Conservation (phyloP, 2,329 filamentous ascomycete genomes). For the Rosellinia necatrix region DNA sequence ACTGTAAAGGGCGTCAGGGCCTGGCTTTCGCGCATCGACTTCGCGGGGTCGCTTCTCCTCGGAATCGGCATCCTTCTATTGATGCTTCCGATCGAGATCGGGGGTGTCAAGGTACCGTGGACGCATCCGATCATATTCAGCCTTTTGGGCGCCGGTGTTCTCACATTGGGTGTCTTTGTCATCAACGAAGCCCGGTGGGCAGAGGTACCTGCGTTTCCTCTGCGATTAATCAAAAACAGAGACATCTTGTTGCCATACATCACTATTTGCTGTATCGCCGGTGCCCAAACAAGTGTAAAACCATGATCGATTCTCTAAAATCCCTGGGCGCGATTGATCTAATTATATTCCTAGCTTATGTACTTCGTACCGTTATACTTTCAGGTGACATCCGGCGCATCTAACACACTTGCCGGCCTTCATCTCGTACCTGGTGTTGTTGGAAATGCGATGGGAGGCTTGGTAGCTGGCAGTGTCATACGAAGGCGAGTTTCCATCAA, state of each 20-base stretch:
- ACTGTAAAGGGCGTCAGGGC: slow-evolving; percentile 29
- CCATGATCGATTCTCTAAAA: slow-evolving; percentile 7
- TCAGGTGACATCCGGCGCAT: slow-evolving; percentile 62
- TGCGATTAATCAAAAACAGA: slow-evolving; percentile 56
- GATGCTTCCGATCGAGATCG: slow-evolving; percentile 48
- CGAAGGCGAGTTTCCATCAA: slow-evolving; percentile 42
- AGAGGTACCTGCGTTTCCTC: slow-evolving; percentile 62
- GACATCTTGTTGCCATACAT: slow-evolving; percentile 59
- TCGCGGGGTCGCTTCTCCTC: slow-evolving; percentile 57
- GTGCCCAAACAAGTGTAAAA: slow-evolving; percentile 61
- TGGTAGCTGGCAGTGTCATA: slow-evolving; percentile 63
- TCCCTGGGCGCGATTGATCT: slow-evolving; percentile 10
- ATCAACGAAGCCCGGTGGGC: slow-evolving; percentile 49
- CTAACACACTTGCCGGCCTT: slow-evolving; percentile 60
- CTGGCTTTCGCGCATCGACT: slow-evolving; percentile 60
- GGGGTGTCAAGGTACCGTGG: slow-evolving; percentile 46
- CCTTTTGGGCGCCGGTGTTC: slow-evolving; percentile 39
- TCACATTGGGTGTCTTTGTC: slow-evolving; percentile 43
- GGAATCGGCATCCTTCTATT: slow-evolving; percentile 43
- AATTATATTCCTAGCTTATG: slow-evolving; percentile 52
- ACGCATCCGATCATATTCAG: slow-evolving; percentile 41
- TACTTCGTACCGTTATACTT: slow-evolving; percentile 72
- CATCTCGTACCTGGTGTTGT: slow-evolving; percentile 70
- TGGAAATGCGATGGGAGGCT: slow-evolving; percentile 68
- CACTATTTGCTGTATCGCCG: slow-evolving; percentile 57